A percentile compares a stretch with the other conserved stretches of the same genome.
phyloP scores from a whole-genome alignment of 2,329 filamentous ascomycete species.

The Aspergillus sp. region DNA sequence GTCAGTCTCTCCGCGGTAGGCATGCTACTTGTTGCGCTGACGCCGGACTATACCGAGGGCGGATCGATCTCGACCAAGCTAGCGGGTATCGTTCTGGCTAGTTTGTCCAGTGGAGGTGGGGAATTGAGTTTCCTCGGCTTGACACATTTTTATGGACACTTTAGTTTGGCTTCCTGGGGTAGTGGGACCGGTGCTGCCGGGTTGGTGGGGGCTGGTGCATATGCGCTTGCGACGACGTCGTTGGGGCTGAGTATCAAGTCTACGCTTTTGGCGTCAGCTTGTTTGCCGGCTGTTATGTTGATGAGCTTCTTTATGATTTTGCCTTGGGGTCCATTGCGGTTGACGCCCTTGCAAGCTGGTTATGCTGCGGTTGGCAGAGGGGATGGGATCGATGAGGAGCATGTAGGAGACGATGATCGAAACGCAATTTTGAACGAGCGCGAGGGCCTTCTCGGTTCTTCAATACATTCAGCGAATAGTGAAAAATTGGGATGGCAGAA shows the following conservation, averaged over 20 bases:
- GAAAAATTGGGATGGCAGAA: constrained; percentile 24
- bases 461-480: constrained; percentile 9
- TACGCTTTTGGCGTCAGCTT: constrained; percentile 70
- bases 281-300: constrained; percentile 72
- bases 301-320: constrained; percentile 78
- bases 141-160: constrained; percentile 86
- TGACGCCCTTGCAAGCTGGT: constrained; percentile 34
- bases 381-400: constrained; percentile 33
- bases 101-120: constrained; percentile 75
- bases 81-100: constrained; percentile 75
- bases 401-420: constrained; percentile 19
- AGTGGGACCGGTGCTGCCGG: constrained; percentile 88
- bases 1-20: constrained; percentile 69
- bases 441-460: constrained; percentile 24
- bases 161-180: constrained; percentile 84
- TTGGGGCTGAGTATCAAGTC: constrained; percentile 65
- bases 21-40: constrained; percentile 83
- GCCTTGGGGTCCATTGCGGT: constrained; percentile 59
- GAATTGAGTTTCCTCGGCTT: constrained; percentile 87
- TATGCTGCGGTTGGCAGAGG: constrained; percentile 50
- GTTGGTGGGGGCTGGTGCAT: constrained; percentile 76
- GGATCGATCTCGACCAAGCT: constrained; percentile 67
- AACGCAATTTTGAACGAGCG: constrained; percentile 16
- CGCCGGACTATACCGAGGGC: constrained; percentile 53
- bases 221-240: constrained; percentile 77